These are phyloP conservation scores for Suillus decipiens DNA, from an alignment of 768 basidiomycete species.

Conservation along the genomic window DNA sequence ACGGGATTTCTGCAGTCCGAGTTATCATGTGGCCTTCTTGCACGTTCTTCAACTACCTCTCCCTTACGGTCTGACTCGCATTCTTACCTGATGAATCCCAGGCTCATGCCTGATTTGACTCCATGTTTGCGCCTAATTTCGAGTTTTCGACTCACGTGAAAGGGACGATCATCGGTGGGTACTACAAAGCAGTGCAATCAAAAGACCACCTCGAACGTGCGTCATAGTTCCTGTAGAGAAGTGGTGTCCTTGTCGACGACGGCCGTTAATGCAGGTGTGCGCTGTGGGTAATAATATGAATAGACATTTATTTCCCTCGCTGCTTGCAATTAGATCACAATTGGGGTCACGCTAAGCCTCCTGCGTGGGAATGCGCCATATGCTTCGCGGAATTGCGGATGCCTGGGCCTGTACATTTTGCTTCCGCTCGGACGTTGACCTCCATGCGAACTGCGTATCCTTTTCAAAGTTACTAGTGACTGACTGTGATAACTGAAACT, in stretches of 20 bases:
- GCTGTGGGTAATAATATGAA: not conserved
- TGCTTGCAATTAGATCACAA: not conserved
- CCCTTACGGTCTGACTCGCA: not conserved
- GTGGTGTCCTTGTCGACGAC: not conserved
- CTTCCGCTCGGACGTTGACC: too few species aligned
- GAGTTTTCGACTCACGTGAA: not conserved
- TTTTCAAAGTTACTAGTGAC: too few species aligned
- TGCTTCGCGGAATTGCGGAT: not conserved
- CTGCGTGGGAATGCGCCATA: not conserved
- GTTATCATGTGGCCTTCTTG: not conserved
- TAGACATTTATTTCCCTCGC: not conserved
- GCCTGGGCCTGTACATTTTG: not conserved
- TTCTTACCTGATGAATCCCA: not conserved
- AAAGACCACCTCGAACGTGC: constrained; percentile 1
- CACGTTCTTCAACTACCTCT: not conserved
- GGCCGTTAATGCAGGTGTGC: not conserved
- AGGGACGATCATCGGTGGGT: not conserved
- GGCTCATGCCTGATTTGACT: not conserved
- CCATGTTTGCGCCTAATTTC: not conserved
- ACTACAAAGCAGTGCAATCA: not conserved
- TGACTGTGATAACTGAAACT: too few species aligned
- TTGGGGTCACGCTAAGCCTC: not conserved
- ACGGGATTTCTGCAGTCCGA: not conserved
- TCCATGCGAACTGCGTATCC: too few species aligned
- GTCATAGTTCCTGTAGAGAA: not conserved